Conservation (phyloP, 140 eudicot genomes). For the Anethum foeniculum region DNA sequence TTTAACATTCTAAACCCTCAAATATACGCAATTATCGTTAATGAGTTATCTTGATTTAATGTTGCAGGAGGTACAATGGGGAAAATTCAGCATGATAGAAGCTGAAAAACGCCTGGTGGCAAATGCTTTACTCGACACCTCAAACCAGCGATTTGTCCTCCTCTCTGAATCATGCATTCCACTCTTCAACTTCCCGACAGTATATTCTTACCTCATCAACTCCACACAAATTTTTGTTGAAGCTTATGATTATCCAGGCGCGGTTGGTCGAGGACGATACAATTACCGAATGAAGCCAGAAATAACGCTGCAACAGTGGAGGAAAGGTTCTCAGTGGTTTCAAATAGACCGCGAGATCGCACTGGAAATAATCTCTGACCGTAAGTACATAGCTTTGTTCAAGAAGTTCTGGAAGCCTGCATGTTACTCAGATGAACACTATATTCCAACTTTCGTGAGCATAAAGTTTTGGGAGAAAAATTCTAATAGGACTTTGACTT, state of each 20-base stretch:
- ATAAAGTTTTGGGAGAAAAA: conserved; percentile 41
- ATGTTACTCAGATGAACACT: conserved; percentile 87
- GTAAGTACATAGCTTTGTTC: conserved; percentile 37
- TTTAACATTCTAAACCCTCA: neutral
- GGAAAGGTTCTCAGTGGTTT: conserved; percentile 90
- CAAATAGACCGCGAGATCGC: conserved; percentile 71
- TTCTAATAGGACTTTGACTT: conserved; percentile 62
- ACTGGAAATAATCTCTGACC: conserved; percentile 51
- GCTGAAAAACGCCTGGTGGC: conserved; percentile 84
- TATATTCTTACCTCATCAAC: conserved; percentile 51
- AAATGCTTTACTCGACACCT: conserved; percentile 63
- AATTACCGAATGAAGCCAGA: conserved; percentile 49
- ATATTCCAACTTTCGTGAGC: conserved; percentile 57
- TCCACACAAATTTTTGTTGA: conserved; percentile 60
- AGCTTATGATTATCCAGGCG: conserved; percentile 51
- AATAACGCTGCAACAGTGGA: conserved; percentile 51
- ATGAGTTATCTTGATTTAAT: no score
- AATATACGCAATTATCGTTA: no score
- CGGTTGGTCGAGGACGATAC: conserved; percentile 79
- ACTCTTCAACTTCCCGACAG: conserved; percentile 60
- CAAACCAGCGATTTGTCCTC: conserved; percentile 69
- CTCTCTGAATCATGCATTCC: conserved; percentile 94
- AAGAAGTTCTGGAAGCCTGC: conserved; percentile 44
- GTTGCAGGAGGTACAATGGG: conserved; percentile 75
- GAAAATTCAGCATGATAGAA: conserved; percentile 71